Conservation (phyloP, 2,329 filamentous ascomycete species). For the Colletotrichum horii region DNA sequence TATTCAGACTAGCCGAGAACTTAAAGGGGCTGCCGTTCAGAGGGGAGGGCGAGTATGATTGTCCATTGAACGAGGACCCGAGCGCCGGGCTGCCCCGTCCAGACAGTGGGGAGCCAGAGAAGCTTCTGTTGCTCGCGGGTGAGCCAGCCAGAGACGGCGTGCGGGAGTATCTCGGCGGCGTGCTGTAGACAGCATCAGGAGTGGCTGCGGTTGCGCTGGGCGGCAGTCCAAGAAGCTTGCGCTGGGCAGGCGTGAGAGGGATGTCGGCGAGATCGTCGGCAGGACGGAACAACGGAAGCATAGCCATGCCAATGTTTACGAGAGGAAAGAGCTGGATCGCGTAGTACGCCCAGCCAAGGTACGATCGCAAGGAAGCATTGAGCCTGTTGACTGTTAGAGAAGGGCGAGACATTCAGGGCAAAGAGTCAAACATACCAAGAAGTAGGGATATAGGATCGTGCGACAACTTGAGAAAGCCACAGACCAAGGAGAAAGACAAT, state of each 20-base stretch:
- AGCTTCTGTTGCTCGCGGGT: slow-evolving; percentile 63
- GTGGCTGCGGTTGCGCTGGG: slow-evolving; percentile 68
- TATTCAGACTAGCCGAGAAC: slow-evolving; percentile 55
- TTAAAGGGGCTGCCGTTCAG: slow-evolving; percentile 63
- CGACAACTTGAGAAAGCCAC: slow-evolving; percentile 39
- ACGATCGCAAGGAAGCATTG: slow-evolving; percentile 24
- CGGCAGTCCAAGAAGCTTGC: slow-evolving; percentile 80
- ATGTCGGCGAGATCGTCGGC: slow-evolving; percentile 87
- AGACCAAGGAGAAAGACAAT: slow-evolving; percentile 49
- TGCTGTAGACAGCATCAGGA: slow-evolving; percentile 73
- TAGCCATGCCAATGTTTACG: slow-evolving; percentile 73
- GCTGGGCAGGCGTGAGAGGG: slow-evolving; percentile 86
- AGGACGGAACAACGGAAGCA: slow-evolving; percentile 73
- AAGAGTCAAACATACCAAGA: slow-evolving; percentile 39
- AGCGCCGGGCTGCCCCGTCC: slow-evolving; percentile 56
- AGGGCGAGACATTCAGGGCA: neutral
- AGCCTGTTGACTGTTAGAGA: slow-evolving; percentile 4
- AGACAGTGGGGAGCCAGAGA: slow-evolving; percentile 63
- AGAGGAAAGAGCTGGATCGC: slow-evolving; percentile 62
- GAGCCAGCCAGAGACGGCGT: slow-evolving; percentile 72
- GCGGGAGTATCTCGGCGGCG: slow-evolving; percentile 84
- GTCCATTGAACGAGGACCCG: slow-evolving; percentile 41
- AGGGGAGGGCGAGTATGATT: slow-evolving; percentile 51
- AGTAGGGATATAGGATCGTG: slow-evolving; percentile 39
- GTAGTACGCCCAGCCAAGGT: slow-evolving; percentile 50